Conservation (phyloP, 1,284 basidiomycete species). For the Cystobasidiaceae sp. region DNA sequence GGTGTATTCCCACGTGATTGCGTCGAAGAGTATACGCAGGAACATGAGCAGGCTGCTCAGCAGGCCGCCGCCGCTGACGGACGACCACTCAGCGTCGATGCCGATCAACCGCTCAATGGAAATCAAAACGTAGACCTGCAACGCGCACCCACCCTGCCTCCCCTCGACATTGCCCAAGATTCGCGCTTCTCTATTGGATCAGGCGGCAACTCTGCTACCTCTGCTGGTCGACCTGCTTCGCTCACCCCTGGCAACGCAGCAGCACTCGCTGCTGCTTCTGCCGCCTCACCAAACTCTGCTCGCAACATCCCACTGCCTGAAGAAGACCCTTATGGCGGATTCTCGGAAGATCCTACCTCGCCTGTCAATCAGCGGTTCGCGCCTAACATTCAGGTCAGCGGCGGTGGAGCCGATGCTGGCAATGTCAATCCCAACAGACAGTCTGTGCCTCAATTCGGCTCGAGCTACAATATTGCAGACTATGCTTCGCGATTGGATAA, state of each 20-base stretch:
- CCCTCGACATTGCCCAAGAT: constrained; percentile 28
- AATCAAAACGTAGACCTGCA: not conserved
- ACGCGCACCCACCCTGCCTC: constrained; percentile 32
- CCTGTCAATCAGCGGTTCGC: constrained; percentile 1
- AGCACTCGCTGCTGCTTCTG: not conserved
- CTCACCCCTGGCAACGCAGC: not conserved
- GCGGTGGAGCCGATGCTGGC: not conserved
- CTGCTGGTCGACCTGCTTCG: constrained; percentile 1
- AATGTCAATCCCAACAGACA: not conserved
- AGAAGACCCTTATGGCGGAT: constrained; percentile 27
- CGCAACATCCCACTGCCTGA: not conserved
- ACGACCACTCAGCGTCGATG: constrained; percentile 12
- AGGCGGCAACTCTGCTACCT: not conserved
- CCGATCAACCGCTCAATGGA: constrained; percentile 9
- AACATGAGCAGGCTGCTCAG: not conserved
- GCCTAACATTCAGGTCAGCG: constrained; percentile 24
- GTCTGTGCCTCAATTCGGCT: constrained; percentile 18
- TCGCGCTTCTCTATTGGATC: constrained; percentile 3
- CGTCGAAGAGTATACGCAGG: constrained; percentile 33
- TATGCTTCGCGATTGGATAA: constrained; percentile 24
- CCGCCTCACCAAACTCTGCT: constrained; percentile 11
- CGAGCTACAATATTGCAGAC: constrained; percentile 25
- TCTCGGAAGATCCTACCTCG: not conserved
- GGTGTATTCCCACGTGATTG: constrained; percentile 44
- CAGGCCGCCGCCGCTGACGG: not conserved